Percentiles rank a stretch among this genome's conserved stretches.
Conservation (phyloP, 257 asterid species). For the Solanum chiquidenum region DNA sequence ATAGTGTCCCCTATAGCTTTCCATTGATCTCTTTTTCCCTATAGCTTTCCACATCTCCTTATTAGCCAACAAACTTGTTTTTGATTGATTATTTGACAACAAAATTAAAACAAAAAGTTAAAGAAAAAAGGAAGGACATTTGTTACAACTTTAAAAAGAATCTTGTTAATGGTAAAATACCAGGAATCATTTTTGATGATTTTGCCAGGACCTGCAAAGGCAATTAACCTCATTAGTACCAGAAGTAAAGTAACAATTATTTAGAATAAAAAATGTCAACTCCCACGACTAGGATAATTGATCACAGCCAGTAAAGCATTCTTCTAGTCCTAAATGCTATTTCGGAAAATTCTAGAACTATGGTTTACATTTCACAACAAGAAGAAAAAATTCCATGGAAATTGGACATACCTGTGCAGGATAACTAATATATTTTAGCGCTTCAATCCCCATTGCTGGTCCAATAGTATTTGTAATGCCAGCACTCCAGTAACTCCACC, state of each 20-base stretch:
- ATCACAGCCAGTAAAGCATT: not conserved
- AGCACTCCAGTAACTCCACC: conserved; percentile 94
- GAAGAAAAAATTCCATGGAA: not conserved
- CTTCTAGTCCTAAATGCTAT: not conserved
- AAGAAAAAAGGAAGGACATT: not conserved
- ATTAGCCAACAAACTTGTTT: not conserved
- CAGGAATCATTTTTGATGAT: conserved; percentile 91
- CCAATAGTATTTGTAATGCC: conserved; percentile 79
- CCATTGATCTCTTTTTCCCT: not conserved
- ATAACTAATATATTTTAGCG: conserved; percentile 88
- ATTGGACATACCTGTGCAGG: conserved; percentile 69
- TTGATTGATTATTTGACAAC: not conserved
- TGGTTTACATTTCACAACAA: not conserved
- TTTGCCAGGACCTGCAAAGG: conserved; percentile 66
- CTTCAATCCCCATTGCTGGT: conserved; percentile 98
- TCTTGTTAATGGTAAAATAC: conserved; percentile 1
- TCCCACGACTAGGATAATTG: not conserved
- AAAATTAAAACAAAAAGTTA: not conserved
- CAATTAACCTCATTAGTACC: not conserved
- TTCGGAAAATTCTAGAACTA: not conserved
- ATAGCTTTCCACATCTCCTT: not conserved
- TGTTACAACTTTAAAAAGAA: not conserved
- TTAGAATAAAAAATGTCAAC: not conserved
- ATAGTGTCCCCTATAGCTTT: not conserved
- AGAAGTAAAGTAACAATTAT: not conserved